These are phyloP conservation scores for Petunia hybrid DNA, from an alignment of 305 asterid genomes.

Conservation along the genomic window DNA sequence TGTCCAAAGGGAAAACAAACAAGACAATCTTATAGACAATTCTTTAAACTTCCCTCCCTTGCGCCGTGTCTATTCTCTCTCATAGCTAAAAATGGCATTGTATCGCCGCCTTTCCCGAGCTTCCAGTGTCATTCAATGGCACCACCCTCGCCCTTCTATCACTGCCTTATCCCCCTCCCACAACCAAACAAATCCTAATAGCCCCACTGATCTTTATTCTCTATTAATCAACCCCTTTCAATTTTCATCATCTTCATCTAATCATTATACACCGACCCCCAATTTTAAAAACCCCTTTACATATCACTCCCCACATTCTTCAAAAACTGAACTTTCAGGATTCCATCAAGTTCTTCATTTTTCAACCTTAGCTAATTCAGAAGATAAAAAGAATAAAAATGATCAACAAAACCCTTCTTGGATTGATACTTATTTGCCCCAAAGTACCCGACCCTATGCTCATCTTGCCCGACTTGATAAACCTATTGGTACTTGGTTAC, in stretches of 20 bases:
- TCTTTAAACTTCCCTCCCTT: background rate
- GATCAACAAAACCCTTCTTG: slow-evolving; percentile 50
- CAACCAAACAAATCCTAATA: slow-evolving; percentile 30
- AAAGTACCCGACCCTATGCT: slow-evolving; percentile 59
- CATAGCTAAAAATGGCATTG: slow-evolving; percentile 43
- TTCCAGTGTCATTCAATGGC: slow-evolving; percentile 41
- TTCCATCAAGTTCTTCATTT: slow-evolving; percentile 38
- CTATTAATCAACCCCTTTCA: slow-evolving; percentile 29
- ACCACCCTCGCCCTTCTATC: slow-evolving; percentile 40
- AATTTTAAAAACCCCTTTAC: background rate
- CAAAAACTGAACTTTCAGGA: slow-evolving; percentile 10
- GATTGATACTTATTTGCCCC: slow-evolving; percentile 74
- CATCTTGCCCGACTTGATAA: slow-evolving; percentile 76
- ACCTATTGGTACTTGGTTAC: slow-evolving; percentile 91
- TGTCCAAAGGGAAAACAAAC: too few species aligned
- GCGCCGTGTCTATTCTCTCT: background rate
- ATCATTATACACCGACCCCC: background rate
- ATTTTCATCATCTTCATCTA: slow-evolving; percentile 26
- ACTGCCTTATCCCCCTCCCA: slow-evolving; percentile 34
- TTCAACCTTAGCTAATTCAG: slow-evolving; percentile 56
- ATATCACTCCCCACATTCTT: slow-evolving; percentile 3
- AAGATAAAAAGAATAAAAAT: slow-evolving; percentile 41
- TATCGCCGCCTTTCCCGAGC: slow-evolving; percentile 48
- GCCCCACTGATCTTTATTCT: slow-evolving; percentile 13
- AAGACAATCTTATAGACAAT: too few species aligned